Conservation (phyloP, 495 filamentous ascomycete genomes). For the Daldinia caldariorum region DNA sequence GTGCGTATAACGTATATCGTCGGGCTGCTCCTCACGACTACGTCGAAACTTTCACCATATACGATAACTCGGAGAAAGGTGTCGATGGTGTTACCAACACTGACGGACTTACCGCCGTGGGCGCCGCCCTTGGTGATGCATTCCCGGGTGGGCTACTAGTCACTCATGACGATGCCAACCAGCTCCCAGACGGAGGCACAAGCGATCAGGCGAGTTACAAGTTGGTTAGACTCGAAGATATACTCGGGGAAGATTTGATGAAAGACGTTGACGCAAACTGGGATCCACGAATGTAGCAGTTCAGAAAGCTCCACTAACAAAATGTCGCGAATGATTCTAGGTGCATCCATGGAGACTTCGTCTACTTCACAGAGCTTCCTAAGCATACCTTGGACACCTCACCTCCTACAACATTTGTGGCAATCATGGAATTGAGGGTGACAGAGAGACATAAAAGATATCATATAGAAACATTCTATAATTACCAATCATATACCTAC, state of each 20-base stretch:
- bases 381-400: too few species aligned
- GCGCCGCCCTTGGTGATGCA: conserved; percentile 40
- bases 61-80: conserved; percentile 33
- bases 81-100: conserved; percentile 52
- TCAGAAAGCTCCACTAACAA: neutral
- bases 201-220: conserved; percentile 50
- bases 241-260: conserved; percentile 41
- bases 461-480: conserved; percentile 23
- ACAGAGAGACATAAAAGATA: neutral
- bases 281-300: conserved; percentile 40
- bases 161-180: conserved; percentile 52
- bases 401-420: too few species aligned
- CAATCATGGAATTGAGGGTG: too few species aligned
- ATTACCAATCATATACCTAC: conserved; percentile 39
- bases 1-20: conserved; percentile 51
- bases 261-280: conserved; percentile 40
- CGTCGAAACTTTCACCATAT: conserved; percentile 49
- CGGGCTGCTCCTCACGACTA: conserved; percentile 47
- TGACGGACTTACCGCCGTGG: conserved; percentile 49
- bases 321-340: too few species aligned
- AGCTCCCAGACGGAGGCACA: conserved; percentile 43
- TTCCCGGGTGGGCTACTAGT: conserved; percentile 49
- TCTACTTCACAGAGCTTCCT: too few species aligned
- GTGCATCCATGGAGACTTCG: too few species aligned
- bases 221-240: conserved; percentile 43